These are phyloP conservation scores for Alternaria incomplexa DNA, from an alignment of 2,329 filamentous ascomycete species.

Conservation along the genomic window DNA sequence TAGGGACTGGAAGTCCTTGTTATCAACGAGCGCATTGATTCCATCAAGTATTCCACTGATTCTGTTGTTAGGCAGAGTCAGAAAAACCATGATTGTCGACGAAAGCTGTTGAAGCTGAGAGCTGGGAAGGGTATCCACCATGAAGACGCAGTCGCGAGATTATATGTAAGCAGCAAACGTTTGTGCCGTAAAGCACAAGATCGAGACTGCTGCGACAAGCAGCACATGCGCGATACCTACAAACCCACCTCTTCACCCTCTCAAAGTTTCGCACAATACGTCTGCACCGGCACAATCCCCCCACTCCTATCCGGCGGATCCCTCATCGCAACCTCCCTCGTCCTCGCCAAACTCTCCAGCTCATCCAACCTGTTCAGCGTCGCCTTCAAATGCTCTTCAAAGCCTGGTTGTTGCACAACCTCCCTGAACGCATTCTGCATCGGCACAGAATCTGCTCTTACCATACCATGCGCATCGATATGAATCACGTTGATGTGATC, in stretches of 20 bases:
- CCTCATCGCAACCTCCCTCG: conserved; percentile 89
- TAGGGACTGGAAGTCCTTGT: too few species aligned
- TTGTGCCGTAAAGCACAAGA: too few species aligned
- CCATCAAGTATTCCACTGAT: too few species aligned
- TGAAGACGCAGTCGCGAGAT: too few species aligned
- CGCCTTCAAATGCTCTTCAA: conserved; percentile 79
- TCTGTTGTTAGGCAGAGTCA: too few species aligned
- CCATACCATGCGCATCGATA: conserved; percentile 84
- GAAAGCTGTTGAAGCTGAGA: too few species aligned
- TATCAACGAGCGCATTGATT: too few species aligned
- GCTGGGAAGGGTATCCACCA: too few species aligned
- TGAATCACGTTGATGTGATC: conserved; percentile 95
- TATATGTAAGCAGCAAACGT: too few species aligned
- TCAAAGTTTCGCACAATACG: conserved; percentile 36
- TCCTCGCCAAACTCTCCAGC: conserved; percentile 91
- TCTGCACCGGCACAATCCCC: conserved; percentile 37
- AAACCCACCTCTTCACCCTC: not conserved
- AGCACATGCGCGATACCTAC: not conserved
- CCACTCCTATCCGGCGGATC: conserved; percentile 56
- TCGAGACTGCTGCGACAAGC: not conserved
- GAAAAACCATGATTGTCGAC: too few species aligned
- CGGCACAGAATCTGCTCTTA: conserved; percentile 89
- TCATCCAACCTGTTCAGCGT: conserved; percentile 84
- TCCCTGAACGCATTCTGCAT: conserved; percentile 92
- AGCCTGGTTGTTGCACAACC: conserved; percentile 76